These are phyloP conservation scores for Globisporangium nodosum DNA, from an alignment of 352 stramenopile genomes.

Conservation along the genomic window DNA sequence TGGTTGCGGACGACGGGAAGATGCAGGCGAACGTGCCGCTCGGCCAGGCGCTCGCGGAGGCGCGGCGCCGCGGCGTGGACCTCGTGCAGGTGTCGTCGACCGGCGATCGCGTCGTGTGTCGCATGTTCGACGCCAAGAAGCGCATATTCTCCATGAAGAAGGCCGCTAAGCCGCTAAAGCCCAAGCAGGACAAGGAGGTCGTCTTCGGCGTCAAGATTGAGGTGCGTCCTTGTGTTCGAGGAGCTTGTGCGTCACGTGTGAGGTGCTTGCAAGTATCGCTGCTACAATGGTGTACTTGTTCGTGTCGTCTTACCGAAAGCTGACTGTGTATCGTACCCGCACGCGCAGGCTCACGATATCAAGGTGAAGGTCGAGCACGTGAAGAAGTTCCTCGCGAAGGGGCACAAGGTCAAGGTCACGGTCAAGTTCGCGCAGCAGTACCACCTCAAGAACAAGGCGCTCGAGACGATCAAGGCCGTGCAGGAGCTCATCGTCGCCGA, in stretches of 20 bases:
- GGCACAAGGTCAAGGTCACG: slow-evolving; percentile 77
- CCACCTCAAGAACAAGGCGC: slow-evolving; percentile 43
- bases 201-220: slow-evolving; percentile 66
- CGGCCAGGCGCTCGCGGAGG: slow-evolving; percentile 44
- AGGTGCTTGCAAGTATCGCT: no score
- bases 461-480: slow-evolving; percentile 44
- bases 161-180: slow-evolving; percentile 50
- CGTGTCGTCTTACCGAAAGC: background rate
- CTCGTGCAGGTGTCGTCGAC: slow-evolving; percentile 65
- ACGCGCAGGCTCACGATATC: slow-evolving; percentile 48
- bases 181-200: slow-evolving; percentile 71
- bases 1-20: slow-evolving; percentile 47
- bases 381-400: slow-evolving; percentile 61
- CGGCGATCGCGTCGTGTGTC: slow-evolving; percentile 38
- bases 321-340: background rate
- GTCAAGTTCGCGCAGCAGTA: slow-evolving; percentile 61
- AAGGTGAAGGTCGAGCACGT: slow-evolving; percentile 67
- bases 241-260: background rate
- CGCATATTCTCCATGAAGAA: slow-evolving; percentile 68
- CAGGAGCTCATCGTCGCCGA: slow-evolving; percentile 26
- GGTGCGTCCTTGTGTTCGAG: slow-evolving; percentile 17
- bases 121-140: slow-evolving; percentile 77
- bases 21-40: slow-evolving; percentile 50
- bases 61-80: slow-evolving; percentile 41
- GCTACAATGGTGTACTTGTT: no score